Conservation (phyloP, 2,329 filamentous ascomycete species). For the Alternaria conjuncta region DNA sequence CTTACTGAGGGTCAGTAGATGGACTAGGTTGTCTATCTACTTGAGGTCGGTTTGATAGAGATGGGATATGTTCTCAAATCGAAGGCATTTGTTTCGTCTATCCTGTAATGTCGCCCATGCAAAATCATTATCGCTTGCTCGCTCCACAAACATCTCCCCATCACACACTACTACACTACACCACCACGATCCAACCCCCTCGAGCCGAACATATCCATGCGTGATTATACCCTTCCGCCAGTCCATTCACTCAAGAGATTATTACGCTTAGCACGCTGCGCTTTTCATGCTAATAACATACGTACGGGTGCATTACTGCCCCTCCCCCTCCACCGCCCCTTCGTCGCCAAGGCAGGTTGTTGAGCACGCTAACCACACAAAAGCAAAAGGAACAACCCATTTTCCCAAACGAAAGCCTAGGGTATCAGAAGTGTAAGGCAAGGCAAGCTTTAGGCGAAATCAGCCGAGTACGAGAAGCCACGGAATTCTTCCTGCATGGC, state of each 20-base stretch:
- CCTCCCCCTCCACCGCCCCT: not conserved
- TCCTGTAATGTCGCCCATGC: constrained; percentile 8
- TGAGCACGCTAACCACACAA: constrained; percentile 7
- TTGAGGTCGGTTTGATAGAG: not conserved
- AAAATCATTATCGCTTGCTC: constrained; percentile 2
- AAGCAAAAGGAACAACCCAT: constrained; percentile 10
- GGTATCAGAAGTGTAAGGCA: constrained; percentile 15
- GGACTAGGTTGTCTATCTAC: not conserved
- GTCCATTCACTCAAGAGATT: not conserved
- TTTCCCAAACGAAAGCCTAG: constrained; percentile 16
- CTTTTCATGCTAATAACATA: constrained; percentile 7
- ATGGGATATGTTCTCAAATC: not conserved
- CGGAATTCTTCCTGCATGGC: constrained; percentile 99
- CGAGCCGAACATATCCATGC: not conserved
- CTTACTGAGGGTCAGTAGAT: constrained; percentile 56
- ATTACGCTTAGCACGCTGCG: constrained; percentile 1
- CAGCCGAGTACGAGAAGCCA: constrained; percentile 95
- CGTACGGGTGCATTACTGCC: not conserved
- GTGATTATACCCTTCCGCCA: not conserved
- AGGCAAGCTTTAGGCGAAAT: constrained; percentile 66
- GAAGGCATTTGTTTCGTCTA: constrained; percentile 13
- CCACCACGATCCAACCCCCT: not conserved
- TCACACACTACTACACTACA: not conserved
- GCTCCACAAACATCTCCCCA: not conserved
- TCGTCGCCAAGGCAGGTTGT: not conserved